phyloP scores from a whole-genome alignment of 306 rosid genomes.

The Quercus variabilis region DNA sequence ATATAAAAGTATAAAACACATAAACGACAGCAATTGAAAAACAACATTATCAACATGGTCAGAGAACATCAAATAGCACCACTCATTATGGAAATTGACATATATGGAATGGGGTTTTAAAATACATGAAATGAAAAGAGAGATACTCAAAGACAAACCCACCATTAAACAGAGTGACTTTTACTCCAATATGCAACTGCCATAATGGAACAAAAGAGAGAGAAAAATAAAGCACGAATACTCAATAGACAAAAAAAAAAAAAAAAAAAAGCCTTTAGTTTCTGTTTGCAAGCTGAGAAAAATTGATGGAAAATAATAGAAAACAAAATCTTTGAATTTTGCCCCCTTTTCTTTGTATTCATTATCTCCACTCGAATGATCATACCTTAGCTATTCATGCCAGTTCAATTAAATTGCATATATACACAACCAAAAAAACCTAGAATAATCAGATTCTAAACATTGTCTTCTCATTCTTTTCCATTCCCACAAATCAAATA shows the following conservation, averaged over 20 bases:
- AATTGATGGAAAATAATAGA: neutral
- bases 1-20: neutral
- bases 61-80: neutral
- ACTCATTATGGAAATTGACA: neutral
- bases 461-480: neutral
- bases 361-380: neutral
- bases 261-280: neutral
- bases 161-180: neutral
- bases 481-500: neutral
- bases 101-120: neutral
- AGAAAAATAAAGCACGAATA: neutral
- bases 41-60: neutral
- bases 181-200: neutral
- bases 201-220: neutral
- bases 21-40: neutral
- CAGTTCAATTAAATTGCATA: neutral
- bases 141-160: too few relatives aligned
- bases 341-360: neutral
- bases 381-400: neutral
- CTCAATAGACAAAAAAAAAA: neutral
- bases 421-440: neutral
- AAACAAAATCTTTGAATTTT: neutral
- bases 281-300: constrained; percentile 17
- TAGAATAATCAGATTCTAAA: neutral
- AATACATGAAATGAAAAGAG: neutral